Evolutionary conservation across 2,329 filamentous ascomycete species (phyloP).

Genomic region (Colletotrichum shisoi): DNA sequence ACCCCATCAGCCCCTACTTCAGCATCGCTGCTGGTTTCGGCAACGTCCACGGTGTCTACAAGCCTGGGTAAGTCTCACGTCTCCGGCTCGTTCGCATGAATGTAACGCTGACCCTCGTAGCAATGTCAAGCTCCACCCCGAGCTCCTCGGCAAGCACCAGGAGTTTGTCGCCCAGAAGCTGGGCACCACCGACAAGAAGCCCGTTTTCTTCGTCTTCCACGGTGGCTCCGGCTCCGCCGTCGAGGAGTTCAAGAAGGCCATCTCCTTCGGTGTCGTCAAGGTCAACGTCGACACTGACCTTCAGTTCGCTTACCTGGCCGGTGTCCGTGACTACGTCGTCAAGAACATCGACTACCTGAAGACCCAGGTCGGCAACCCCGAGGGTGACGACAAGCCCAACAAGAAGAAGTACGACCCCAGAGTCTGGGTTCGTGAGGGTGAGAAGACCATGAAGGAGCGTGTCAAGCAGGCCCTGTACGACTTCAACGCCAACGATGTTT

Average conservation of each 20-base stretch:
- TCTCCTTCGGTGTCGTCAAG: constrained; percentile 95
- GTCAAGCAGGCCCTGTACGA: constrained; percentile 83
- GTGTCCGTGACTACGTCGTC: constrained; percentile 93
- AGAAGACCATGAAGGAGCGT: constrained; percentile 93
- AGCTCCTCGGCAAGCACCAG: constrained; percentile 97
- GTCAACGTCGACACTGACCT: constrained; percentile 99
- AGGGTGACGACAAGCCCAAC: constrained; percentile 97
- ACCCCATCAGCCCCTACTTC: constrained; percentile 91
- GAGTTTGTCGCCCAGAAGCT: constrained; percentile 85
- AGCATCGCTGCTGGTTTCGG: constrained; percentile 98
- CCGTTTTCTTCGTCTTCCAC: constrained; percentile 99
- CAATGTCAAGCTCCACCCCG: constrained; percentile 95
- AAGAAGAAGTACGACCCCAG: constrained; percentile 91
- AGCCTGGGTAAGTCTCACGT: constrained; percentile 68
- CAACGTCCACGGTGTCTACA: constrained; percentile 99
- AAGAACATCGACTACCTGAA: constrained; percentile 93
- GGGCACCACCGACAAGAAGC: constrained; percentile 77
- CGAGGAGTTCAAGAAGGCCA: constrained; percentile 88
- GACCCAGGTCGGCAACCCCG: constrained; percentile 90
- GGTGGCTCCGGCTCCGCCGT: constrained; percentile 92
- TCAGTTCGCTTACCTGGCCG: constrained; percentile 90
- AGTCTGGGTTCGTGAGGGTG: constrained; percentile 95
- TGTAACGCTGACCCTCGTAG: constrained; percentile 21
- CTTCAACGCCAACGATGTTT: constrained; percentile 84
- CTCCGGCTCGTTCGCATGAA: constrained; percentile 7